Conservation (phyloP, 306 rosid species). For the Corylus americana region DNA sequence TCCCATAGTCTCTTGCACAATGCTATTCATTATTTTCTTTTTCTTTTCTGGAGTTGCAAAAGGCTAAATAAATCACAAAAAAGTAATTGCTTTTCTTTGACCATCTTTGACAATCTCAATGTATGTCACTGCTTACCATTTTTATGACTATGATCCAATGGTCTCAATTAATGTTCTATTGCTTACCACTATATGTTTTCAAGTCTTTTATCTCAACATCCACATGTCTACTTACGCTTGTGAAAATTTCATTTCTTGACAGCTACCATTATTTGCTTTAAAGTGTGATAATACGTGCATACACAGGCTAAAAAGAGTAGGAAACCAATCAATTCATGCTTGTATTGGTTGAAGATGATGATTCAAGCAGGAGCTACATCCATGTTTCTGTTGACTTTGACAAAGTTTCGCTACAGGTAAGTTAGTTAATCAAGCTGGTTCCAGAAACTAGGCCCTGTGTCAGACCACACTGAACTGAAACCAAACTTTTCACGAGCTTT, state of each 20-base stretch:
- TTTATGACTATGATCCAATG: background rate
- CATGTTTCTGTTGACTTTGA: background rate
- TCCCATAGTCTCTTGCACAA: background rate
- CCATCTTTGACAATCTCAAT: background rate
- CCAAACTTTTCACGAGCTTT: background rate
- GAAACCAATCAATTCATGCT: slow-evolving; percentile 1
- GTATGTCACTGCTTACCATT: background rate
- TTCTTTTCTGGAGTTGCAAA: background rate
- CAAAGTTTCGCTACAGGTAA: background rate
- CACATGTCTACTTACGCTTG: background rate
- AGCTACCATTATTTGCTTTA: background rate
- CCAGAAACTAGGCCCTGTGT: background rate
- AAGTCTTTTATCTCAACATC: background rate
- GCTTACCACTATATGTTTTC: background rate
- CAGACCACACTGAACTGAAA: background rate
- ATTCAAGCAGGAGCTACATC: background rate
- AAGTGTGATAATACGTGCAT: background rate
- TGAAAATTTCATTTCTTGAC: background rate
- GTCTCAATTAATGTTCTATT: background rate
- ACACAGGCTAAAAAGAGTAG: background rate
- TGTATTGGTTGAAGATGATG: background rate
- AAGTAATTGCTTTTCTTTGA: background rate
- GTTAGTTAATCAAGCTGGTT: background rate
- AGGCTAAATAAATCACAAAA: background rate
- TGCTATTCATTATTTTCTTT: background rate